Conservation (phyloP, 306 rosid species). For the Acacia confusa region DNA sequence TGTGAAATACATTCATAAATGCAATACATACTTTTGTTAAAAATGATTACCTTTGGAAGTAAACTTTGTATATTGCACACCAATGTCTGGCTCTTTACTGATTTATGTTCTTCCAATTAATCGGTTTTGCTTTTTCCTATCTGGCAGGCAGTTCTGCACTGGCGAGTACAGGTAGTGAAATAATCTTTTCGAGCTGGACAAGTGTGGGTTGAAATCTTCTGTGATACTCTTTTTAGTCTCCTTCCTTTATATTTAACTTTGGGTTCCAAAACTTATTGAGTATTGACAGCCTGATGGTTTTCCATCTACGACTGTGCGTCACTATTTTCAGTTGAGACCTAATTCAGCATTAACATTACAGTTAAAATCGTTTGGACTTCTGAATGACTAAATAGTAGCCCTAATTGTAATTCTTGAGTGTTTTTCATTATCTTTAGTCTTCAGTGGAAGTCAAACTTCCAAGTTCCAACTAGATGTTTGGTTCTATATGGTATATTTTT, state of each 20-base stretch:
- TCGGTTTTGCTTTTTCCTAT: slow-evolving; percentile 10
- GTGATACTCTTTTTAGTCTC: background rate
- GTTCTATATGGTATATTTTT: background rate
- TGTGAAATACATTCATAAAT: background rate
- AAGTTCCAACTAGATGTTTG: background rate
- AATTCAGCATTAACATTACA: background rate
- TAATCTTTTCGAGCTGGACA: slow-evolving; percentile 20
- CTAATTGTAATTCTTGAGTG: background rate
- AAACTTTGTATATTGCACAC: background rate
- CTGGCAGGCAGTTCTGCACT: slow-evolving; percentile 91
- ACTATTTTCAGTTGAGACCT: background rate
- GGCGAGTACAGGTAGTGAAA: slow-evolving; percentile 81
- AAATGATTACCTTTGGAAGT: background rate
- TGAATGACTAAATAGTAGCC: background rate
- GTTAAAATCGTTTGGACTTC: background rate
- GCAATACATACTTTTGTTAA: background rate
- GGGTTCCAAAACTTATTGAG: background rate
- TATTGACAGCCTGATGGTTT: background rate
- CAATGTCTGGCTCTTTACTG: background rate
- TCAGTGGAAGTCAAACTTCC: background rate
- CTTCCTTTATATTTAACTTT: background rate
- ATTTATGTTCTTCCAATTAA: slow-evolving; percentile 9
- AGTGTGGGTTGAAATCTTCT: background rate
- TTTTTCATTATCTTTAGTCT: background rate
- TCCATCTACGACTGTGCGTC: background rate